Evolutionary conservation across 1,139 yeast genomes (phyloP).

Genomic region (Lodderomyces elongisporus): DNA sequence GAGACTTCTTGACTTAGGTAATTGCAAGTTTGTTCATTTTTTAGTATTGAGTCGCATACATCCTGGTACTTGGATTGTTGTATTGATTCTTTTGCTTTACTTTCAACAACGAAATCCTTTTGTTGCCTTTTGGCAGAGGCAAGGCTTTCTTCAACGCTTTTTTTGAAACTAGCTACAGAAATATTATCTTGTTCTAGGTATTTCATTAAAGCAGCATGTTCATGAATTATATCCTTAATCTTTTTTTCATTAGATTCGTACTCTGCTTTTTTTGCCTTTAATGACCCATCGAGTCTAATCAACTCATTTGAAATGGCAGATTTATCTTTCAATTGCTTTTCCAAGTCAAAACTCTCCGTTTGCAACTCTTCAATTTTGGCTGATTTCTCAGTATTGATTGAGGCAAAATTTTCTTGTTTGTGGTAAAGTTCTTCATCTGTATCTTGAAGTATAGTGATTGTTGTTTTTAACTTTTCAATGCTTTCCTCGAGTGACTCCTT

Average conservation of each 20-base stretch:
- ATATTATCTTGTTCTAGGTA: conserved; percentile 7
- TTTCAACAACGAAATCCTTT: conserved; percentile 7
- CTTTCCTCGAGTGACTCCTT: conserved; percentile 43
- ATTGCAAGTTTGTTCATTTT: conserved; percentile 13
- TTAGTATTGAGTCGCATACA: conserved; percentile 10
- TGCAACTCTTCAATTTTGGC: conserved; percentile 18
- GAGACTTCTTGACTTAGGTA: conserved; percentile 24
- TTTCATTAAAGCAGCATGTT: conserved; percentile 5
- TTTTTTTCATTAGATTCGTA: conserved; percentile 16
- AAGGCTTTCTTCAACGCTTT: conserved; percentile 8
- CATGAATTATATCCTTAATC: conserved; percentile 11
- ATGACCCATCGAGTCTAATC: conserved; percentile 54
- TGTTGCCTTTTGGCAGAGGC: conserved; percentile 6
- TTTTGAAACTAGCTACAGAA: conserved; percentile 11
- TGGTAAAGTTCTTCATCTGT: conserved; percentile 47
- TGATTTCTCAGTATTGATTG: conserved; percentile 36
- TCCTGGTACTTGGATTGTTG: conserved; percentile 13
- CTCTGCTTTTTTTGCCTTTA: conserved; percentile 43
- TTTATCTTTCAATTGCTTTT: conserved; percentile 15
- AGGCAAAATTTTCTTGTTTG: conserved; percentile 51
- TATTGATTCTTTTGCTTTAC: conserved; percentile 13
- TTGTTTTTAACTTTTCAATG: conserved; percentile 39
- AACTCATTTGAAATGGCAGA: conserved; percentile 36
- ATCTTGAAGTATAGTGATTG: conserved; percentile 46
- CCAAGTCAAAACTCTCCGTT: conserved; percentile 10